A percentile compares a stretch with the other conserved stretches of the same genome.
These are phyloP conservation scores for Yueomyces sp. DNA, from an alignment of 1,139 yeast genomes.

Conservation along the genomic window DNA sequence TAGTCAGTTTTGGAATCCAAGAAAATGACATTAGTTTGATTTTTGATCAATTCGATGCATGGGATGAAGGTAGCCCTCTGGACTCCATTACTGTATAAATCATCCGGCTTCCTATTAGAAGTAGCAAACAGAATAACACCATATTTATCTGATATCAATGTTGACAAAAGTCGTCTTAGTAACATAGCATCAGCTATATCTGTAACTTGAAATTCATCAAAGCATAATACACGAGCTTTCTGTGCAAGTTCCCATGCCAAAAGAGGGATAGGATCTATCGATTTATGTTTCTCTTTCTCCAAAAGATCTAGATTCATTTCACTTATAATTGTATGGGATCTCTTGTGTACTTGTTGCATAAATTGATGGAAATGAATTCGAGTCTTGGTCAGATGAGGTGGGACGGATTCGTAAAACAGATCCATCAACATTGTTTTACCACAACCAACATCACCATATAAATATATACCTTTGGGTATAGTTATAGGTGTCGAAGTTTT, in stretches of 20 bases:
- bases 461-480: constrained; percentile 70
- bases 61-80: constrained; percentile 88
- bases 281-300: constrained; percentile 30
- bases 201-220: constrained; percentile 92
- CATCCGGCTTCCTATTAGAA: constrained; percentile 90
- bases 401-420: constrained; percentile 74
- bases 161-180: constrained; percentile 57
- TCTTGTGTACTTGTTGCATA: constrained; percentile 86
- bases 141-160: constrained; percentile 48
- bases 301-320: constrained; percentile 18
- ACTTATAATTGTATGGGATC: constrained; percentile 54
- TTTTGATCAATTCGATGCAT: constrained; percentile 69
- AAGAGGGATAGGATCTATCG: constrained; percentile 72
- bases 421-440: constrained; percentile 99
- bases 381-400: constrained; percentile 58
- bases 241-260: constrained; percentile 77
- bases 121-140: constrained; percentile 89
- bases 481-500: constrained; percentile 1
- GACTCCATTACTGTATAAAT: constrained; percentile 81
- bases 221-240: constrained; percentile 68
- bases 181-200: constrained; percentile 99
- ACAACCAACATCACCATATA: constrained; percentile 96
- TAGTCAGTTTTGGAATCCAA: constrained; percentile 89
- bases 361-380: constrained; percentile 92
- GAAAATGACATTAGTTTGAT: constrained; percentile 61